Evolutionary conservation across 2,329 filamentous ascomycete genomes (phyloP), one percentile per base, ranked within the genome.

Genomic region (Westerdykella ornata): DNA sequence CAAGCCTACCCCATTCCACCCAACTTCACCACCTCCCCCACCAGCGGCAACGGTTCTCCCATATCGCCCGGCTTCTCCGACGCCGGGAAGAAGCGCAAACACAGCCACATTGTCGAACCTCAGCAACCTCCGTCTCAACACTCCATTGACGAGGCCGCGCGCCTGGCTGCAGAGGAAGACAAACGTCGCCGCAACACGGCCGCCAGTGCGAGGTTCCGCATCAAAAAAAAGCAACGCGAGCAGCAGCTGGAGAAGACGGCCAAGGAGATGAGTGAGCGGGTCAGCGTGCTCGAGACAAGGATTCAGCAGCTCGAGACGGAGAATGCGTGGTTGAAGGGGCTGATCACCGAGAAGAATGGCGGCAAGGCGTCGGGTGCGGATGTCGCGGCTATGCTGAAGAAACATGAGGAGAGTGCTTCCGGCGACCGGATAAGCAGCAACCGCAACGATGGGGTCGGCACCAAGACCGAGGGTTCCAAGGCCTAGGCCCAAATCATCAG

Each of bases 161-260:
- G 72, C 46, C 39, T 68, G 29, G 70, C 70, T 20, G 72, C 72
- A 7, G 72, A 75, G 45, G 72, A 74, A 52, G 72, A 75, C 63
- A 75, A 75, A 61, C 71, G 72, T 37, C 70, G 72, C 26, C 70
- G 72, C 45, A 75, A 75, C 61, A 75, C 72, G 1, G 72, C 72
- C 30, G 72, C 72, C n/a, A 70, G 66, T 42, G 72, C 72, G 13
- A 69, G 72, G 33, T 75, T 75, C 68, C 70, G 72, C 35, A 67
- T 75, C 46, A 75, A 75, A 67, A 75, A 75, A 71, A 75, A 75
- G 69, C 71, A 74, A 56, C 69, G 72, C 35, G 72, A 75, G 57
- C 69, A 72, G 50, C 69, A 67, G 7, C 67, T 75, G 33, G 72
- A 75, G 65, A 71, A 72, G 63, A 67, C 67, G 15, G 66, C 71